These are phyloP conservation scores for Boehmeria nivea DNA, from an alignment of 306 rosid species.

Conservation along the genomic window DNA sequence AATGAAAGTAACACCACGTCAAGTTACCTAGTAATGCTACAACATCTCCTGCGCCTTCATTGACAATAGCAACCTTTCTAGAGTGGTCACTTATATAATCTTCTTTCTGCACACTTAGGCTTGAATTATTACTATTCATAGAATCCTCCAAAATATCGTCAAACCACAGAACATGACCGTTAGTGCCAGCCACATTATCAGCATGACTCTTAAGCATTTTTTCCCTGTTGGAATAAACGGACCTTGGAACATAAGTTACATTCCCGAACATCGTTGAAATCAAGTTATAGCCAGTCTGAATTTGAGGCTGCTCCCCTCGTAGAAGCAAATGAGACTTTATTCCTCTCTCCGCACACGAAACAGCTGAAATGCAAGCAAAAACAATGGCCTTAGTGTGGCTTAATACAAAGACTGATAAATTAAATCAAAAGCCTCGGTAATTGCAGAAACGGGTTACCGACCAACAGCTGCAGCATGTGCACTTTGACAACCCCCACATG, in stretches of 20 bases:
- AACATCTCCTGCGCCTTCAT: slow-evolving; percentile 94
- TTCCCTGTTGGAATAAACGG: slow-evolving; percentile 63
- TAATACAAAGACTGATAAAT: slow-evolving; percentile 1
- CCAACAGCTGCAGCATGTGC: slow-evolving; percentile 90
- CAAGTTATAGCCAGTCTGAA: slow-evolving; percentile 85
- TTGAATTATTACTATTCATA: slow-evolving; percentile 21
- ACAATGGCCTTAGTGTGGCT: slow-evolving; percentile 12
- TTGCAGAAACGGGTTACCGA: slow-evolving; percentile 32
- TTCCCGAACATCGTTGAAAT: slow-evolving; percentile 82
- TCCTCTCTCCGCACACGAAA: slow-evolving; percentile 84
- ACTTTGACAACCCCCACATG: slow-evolving; percentile 99
- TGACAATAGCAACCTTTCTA: slow-evolving; percentile 58
- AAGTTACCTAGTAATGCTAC: slow-evolving; percentile 82
- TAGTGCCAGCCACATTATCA: slow-evolving; percentile 45
- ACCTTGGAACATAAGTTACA: slow-evolving; percentile 73
- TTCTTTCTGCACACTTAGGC: slow-evolving; percentile 33
- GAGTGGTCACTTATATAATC: slow-evolving; percentile 32
- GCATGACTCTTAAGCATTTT: slow-evolving; percentile 65
- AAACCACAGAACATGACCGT: slow-evolving; percentile 46
- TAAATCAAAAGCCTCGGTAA: slow-evolving; percentile 2
- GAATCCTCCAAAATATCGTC: slow-evolving; percentile 55
- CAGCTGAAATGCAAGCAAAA: slow-evolving; percentile 50
- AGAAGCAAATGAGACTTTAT: slow-evolving; percentile 68
- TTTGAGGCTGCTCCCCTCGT: slow-evolving; percentile 85
- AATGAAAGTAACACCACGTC: background rate